Base-by-base conservation (phyloP, 2,329 filamentous ascomycete genomes). In the Atkinsonella hypoxylon region DNA sequence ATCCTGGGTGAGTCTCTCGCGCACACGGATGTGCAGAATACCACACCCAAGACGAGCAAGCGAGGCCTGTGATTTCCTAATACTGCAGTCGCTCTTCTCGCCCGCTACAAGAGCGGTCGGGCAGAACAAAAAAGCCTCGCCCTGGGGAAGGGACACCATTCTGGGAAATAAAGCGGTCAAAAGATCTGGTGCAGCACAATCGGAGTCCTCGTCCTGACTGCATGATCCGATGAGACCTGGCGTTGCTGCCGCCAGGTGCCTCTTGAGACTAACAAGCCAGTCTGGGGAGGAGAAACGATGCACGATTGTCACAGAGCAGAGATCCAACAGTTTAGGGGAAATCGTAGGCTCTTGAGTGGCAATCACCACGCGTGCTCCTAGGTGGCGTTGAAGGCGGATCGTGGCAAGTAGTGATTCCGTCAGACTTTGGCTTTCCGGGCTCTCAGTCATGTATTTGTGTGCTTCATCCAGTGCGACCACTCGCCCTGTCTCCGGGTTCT, bases 261-360 rank as follows among this genome's bases (percentile, higher is more conserved):
- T 52, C 49, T 60, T 61, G 3, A 74, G 57, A 0, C 69, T 68
- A 0, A 60, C 59, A 30, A 80, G 72, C 84, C 83, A 87, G 1
- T 74, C 73, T 0, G 83, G 83, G 0, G 77, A 82, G 0, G 73
- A 80, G 62, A 90, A 90, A 0, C 82, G 75, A 59, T 90, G 85
- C 0, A 89, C 79, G 15, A 89, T 72, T 0, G 80, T 85, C n/a
- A 86, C 68, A 1, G 79, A 82, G 62, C 82, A 89, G 0, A 91
- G 69, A 49, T 88, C 84, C 0, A 91, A 72, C 0, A 93, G 72
- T 15, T 75, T 73, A 0, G 81, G 78, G 0, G 82, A 83, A 4
- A 90, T 73, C 0, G 83, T 87, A 0, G 86, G 87, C 58, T 91
- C 87, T 60, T 93, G 85, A 0, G 86, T 91, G 0, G 85, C 82